These are phyloP conservation scores for Cudoniella acicularis DNA, from an alignment of 495 filamentous ascomycete species.

Conservation along the genomic window DNA sequence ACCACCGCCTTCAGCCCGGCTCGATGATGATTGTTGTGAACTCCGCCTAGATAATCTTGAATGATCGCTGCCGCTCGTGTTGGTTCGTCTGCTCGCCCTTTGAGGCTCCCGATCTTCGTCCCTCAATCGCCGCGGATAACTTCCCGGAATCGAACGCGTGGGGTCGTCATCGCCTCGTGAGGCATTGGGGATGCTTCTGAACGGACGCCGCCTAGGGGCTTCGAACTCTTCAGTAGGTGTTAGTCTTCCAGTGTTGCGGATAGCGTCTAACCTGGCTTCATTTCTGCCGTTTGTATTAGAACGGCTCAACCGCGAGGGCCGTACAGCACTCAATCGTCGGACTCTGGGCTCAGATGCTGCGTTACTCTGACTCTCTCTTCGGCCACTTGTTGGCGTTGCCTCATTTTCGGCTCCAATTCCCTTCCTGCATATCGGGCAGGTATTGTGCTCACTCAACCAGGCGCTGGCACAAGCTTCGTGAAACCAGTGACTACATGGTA, in stretches of 20 bases:
- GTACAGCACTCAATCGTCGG: constrained; percentile 21
- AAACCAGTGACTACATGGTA: constrained; percentile 94
- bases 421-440: constrained; percentile 83
- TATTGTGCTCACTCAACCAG: constrained; percentile 86
- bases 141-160: background rate
- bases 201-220: no score
- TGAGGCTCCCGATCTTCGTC: background rate
- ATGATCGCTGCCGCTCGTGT: constrained; percentile 17
- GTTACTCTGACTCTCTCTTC: constrained; percentile 11
- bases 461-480: constrained; percentile 71
- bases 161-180: background rate
- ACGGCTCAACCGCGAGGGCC: background rate
- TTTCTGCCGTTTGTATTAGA: constrained; percentile 10
- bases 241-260: constrained; percentile 9
- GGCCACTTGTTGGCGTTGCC: constrained; percentile 1
- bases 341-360: constrained; percentile 1
- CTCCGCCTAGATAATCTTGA: constrained; percentile 11
- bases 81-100: constrained; percentile 4
- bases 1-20: constrained; percentile 21
- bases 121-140: constrained; percentile 2
- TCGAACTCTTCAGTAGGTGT: constrained; percentile 7
- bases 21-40: background rate
- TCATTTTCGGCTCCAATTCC: constrained; percentile 60
- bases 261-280: constrained; percentile 16
- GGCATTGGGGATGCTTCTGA: no score